A percentile compares a stretch with the other conserved stretches of the same genome.
Evolutionary conservation across 2,329 filamentous ascomycete species (phyloP).

Genomic region (Epichloe amarillans): DNA sequence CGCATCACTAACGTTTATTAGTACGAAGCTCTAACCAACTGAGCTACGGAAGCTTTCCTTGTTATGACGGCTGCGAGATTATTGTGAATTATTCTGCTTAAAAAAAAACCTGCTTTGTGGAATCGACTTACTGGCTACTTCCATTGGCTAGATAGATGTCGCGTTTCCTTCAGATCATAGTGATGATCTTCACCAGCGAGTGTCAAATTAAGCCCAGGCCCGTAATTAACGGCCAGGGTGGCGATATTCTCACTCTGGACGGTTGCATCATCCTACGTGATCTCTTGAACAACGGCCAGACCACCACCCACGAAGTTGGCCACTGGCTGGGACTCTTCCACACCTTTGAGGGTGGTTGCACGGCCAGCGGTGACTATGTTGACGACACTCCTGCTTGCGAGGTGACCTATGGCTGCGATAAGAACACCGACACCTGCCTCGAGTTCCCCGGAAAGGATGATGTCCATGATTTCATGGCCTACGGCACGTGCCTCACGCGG

Average conservation of each 20-base stretch:
- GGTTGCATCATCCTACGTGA: slow-evolving; percentile 10
- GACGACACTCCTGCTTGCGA: slow-evolving; percentile 24
- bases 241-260: slow-evolving; percentile 11
- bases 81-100: no score
- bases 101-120: no score
- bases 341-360: slow-evolving; percentile 26
- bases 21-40: slow-evolving; percentile 13
- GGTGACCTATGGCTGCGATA: slow-evolving; percentile 18
- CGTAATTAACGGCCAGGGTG: neutral
- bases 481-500: slow-evolving; percentile 1
- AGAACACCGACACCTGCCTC: slow-evolving; percentile 16
- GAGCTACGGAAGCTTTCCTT: slow-evolving; percentile 10
- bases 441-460: slow-evolving; percentile 12
- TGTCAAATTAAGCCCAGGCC: neutral
- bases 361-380: slow-evolving; percentile 20
- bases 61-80: rapidly evolving
- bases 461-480: slow-evolving; percentile 18
- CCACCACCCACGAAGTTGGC: slow-evolving; percentile 24
- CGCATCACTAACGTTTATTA: slow-evolving; percentile 11
- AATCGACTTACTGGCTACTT: no score
- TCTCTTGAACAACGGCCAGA: slow-evolving; percentile 10
- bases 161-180: no score
- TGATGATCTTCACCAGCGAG: no score
- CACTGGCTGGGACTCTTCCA: slow-evolving; percentile 32
- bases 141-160: no score